Evolutionary conservation across 805 yeast species (phyloP), one percentile per base, ranked within the genome.

Genomic region (Pichia nakasei): DNA sequence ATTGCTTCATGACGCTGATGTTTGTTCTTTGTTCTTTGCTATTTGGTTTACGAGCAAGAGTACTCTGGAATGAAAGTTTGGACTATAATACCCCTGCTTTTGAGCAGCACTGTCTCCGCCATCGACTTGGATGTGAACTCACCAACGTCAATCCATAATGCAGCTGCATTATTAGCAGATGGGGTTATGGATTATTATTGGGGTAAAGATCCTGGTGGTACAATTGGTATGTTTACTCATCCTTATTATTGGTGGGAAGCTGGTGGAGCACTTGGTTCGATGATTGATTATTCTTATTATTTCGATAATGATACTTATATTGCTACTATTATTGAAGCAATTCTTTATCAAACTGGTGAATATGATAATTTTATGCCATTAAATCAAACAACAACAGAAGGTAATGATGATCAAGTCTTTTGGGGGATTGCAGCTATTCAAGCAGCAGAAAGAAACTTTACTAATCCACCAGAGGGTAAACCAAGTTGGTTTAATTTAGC

Each of bases 211-310:
- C 61, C 70, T 36, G 97, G 96, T 31, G 83, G 89, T 9, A 75
- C 88, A 5, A 69, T 85, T 22, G 98, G 97, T 36, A 80, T 84
- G 88, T 89, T 93, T 61, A 68, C 80, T 12, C 67, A 71, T 57
- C 97, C 97, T 0, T 89, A 91, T 70, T 91, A 91, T 71, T 91
- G 97, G 98, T 89, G 97, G 97, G 87, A 88, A 66, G 95, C 97
- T 9, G 97, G 97, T 52, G 95, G 89, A 48, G 96, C 91, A 2
- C 87, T 88, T 85, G 95, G 96, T 9, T 71, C 84, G 18, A 67
- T 91, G 72, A 58, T 91, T 37, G 96, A 88, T 60, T 82, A 84
- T 63, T 73, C 86, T 66, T 79, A 60, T 52, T 81, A 71, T 59
- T 76, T 85, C 60, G 75, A 81, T 33, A 83, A 89, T 60, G 74